A percentile compares a stretch with the other conserved stretches of the same genome.
phyloP scores from a whole-genome alignment of 768 basidiomycete genomes.

The Obba rivulosa region DNA sequence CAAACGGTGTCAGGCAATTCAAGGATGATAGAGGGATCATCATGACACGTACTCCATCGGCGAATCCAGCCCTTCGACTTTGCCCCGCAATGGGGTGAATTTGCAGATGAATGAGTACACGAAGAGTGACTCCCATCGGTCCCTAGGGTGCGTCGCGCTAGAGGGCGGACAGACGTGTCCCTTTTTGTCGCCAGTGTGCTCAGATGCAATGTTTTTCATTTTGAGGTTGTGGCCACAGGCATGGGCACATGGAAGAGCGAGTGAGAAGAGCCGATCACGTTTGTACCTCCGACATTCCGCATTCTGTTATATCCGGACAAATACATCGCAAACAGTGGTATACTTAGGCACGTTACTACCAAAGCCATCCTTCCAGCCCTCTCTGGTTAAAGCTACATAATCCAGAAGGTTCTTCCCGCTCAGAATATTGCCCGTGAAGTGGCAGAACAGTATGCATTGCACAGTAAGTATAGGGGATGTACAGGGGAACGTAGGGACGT shows the following conservation, averaged over 20 bases:
- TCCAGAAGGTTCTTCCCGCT: not conserved
- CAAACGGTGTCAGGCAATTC: conserved; percentile 23
- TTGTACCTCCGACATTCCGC: conserved; percentile 25
- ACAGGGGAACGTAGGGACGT: not conserved
- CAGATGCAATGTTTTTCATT: conserved; percentile 29
- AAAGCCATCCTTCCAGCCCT: not conserved
- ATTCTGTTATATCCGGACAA: conserved; percentile 26
- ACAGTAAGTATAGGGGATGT: conserved; percentile 1
- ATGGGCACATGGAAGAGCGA: conserved; percentile 21
- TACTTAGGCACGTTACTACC: not conserved
- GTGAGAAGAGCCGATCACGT: conserved; percentile 20
- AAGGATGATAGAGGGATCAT: conserved; percentile 12
- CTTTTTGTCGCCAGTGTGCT: conserved; percentile 37
- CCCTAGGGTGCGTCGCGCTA: conserved; percentile 65
- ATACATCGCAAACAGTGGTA: conserved; percentile 21
- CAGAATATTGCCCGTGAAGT: not conserved
- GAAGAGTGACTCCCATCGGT: conserved; percentile 85
- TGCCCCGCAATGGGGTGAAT: conserved; percentile 70
- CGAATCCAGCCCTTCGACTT: conserved; percentile 73
- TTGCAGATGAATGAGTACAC: conserved; percentile 82
- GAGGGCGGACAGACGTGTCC: conserved; percentile 51
- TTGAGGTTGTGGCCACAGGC: conserved; percentile 18
- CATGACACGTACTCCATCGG: conserved; percentile 71
- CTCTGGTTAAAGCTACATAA: not conserved
- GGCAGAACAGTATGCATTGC: not conserved